Base-by-base conservation (phyloP, 2,329 filamentous ascomycete species). In the Fusarium ambrosium region DNA sequence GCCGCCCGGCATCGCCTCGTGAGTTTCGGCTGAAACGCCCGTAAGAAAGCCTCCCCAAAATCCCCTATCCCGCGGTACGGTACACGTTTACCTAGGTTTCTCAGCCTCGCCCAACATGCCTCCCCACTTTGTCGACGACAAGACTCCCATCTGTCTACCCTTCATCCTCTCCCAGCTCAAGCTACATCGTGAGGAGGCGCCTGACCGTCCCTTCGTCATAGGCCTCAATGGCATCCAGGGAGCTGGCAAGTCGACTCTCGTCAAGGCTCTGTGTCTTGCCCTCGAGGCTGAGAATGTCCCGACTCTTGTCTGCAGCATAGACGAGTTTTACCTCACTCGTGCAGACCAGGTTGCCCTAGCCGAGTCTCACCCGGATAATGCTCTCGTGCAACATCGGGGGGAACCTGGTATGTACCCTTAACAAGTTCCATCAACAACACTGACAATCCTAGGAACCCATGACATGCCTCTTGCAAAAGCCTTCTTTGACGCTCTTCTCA, bases 221-320 rank as follows among this genome's bases (percentile, higher is more conserved):
- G 96, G 95, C 56, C 89, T 98, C 78, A 97, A 97, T 78, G 96
- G 95, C 70, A 91, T 98, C 32, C 96, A 98, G 84, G 96, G 96
- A 70, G 93, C 94, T 41, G 96, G 96, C 76, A 98, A 98, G 86
- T 97, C 95, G 4, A 97, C 95, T 14, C 89, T 98, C 78, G 95
- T 95, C 41, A 88, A 88, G 41, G 87, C 89, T 6, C 89, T 97
- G 51, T 88, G 91, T 74, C 81, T 86, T 22, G 90, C 89, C 16
- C 89, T 96, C 41, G 86, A 89, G 56, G 82, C 86, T 16, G 78
- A 84, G 34, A 87, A 92, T 79, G 87, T 88, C 22, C 87, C 94
- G 27, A 93, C 92, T 4, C 86, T 94, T 59, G 92, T 95, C 63
- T 89, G 94, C 82, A 95, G 93, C 81, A 92, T 98, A 74, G 95